These are phyloP conservation scores for Candida gigantensis DNA, from an alignment of 1,139 yeast species.

Conservation along the genomic window DNA sequence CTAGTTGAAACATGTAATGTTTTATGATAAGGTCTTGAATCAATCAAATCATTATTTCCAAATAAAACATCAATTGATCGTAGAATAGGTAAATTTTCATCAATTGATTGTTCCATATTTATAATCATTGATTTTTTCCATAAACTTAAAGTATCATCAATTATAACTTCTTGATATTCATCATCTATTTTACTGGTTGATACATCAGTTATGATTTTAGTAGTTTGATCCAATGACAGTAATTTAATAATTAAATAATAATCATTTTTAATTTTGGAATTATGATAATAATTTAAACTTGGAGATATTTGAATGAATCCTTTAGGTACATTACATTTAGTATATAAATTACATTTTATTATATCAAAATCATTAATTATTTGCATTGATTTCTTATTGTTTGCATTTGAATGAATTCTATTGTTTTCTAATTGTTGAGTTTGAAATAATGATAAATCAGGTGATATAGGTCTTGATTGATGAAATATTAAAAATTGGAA, in stretches of 20 bases:
- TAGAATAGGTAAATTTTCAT: conserved; percentile 18
- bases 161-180: conserved; percentile 8
- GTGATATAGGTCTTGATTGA: conserved; percentile 2
- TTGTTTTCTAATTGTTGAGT: conserved; percentile 4
- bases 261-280: conserved; percentile 9
- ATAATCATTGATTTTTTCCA: conserved; percentile 11
- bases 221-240: conserved; percentile 13
- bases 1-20: conserved; percentile 13
- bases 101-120: conserved; percentile 11
- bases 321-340: conserved; percentile 12
- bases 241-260: conserved; percentile 18
- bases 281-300: conserved; percentile 12
- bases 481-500: background rate
- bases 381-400: conserved; percentile 2
- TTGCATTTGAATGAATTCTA: background rate
- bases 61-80: conserved; percentile 28
- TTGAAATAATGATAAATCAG: conserved; percentile 6
- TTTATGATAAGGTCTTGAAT: conserved; percentile 17
- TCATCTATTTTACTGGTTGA: conserved; percentile 11
- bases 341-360: conserved; percentile 11
- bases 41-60: conserved; percentile 25
- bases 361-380: conserved; percentile 13
- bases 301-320: conserved; percentile 14
- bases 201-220: conserved; percentile 18
- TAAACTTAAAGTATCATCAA: conserved; percentile 8